phyloP scores from a whole-genome alignment of 2,329 filamentous ascomycete species.

The Aspergillus ochraceoroseus region DNA sequence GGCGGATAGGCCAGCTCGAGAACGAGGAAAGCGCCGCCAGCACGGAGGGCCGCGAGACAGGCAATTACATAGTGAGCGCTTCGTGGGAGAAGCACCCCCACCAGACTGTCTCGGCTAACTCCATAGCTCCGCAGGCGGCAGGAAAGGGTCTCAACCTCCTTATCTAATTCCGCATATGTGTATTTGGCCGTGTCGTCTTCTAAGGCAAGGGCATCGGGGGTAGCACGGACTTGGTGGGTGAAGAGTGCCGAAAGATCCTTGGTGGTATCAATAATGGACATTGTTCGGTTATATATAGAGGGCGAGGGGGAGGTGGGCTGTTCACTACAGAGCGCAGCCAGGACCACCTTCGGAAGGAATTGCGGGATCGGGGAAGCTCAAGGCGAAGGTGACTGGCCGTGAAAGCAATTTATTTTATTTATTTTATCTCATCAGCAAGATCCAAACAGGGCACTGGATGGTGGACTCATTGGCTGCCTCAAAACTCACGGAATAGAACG shows the following conservation, averaged over 20 bases:
- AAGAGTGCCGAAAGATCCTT: constrained; percentile 72
- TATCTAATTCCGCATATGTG: constrained; percentile 68
- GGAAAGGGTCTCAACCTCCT: constrained; percentile 61
- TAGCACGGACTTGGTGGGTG: constrained; percentile 60
- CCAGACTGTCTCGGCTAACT: constrained; percentile 66
- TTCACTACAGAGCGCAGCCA: too few relatives aligned
- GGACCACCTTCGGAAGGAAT: not conserved
- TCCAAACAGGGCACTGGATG: not conserved
- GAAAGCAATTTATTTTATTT: too few relatives aligned
- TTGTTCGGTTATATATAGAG: constrained; percentile 31
- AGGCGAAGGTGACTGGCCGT: too few relatives aligned
- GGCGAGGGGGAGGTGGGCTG: too few relatives aligned
- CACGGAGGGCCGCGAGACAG: constrained; percentile 69
- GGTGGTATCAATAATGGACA: constrained; percentile 63
- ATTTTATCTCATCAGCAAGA: constrained; percentile 3
- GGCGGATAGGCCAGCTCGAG: constrained; percentile 75
- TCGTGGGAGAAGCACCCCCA: constrained; percentile 69
- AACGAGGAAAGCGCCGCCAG: constrained; percentile 74
- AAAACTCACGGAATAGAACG: not conserved
- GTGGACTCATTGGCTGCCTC: constrained; percentile 1
- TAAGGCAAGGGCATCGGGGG: constrained; percentile 64
- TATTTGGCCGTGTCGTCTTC: constrained; percentile 64
- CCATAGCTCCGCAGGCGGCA: constrained; percentile 60
- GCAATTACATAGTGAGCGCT: constrained; percentile 76
- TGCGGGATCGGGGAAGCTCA: not conserved